A percentile compares a stretch with the other conserved stretches of the same genome.
These are phyloP conservation scores for Cladobotryum mycophilum DNA, from an alignment of 2,329 filamentous ascomycete species.

Conservation along the genomic window DNA sequence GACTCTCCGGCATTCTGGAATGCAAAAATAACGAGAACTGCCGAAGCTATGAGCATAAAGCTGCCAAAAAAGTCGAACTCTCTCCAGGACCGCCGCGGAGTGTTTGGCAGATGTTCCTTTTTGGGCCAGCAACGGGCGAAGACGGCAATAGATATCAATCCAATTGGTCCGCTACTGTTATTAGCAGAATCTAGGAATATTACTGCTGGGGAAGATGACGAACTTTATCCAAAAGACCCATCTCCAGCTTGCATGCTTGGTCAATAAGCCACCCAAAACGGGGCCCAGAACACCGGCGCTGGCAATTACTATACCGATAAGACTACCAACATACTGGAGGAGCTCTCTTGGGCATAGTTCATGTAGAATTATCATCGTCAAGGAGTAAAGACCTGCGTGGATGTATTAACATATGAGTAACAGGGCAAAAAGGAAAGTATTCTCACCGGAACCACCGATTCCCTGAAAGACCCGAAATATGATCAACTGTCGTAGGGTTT, in stretches of 20 bases:
- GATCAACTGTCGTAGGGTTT: conserved; percentile 37
- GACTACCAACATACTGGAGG: conserved; percentile 37
- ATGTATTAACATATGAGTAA: neutral
- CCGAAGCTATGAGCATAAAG: conserved; percentile 45
- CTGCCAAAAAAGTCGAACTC: conserved; percentile 50
- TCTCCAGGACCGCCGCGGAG: conserved; percentile 37
- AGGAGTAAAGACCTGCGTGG: conserved; percentile 41
- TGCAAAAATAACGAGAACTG: conserved; percentile 50
- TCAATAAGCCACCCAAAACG: conserved; percentile 45
- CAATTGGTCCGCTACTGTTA: conserved; percentile 42
- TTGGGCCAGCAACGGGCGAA: conserved; percentile 48
- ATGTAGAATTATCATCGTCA: conserved; percentile 50
- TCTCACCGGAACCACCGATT: conserved; percentile 43
- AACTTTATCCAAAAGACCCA: conserved; percentile 58
- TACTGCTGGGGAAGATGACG: conserved; percentile 13
- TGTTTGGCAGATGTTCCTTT: conserved; percentile 30
- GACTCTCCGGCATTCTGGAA: conserved; percentile 45
- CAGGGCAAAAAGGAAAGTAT: neutral
- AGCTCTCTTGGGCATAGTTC: conserved; percentile 40
- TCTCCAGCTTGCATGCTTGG: conserved; percentile 43
- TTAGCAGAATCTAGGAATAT: conserved; percentile 4
- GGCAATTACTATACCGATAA: conserved; percentile 45
- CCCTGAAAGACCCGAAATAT: conserved; percentile 45
- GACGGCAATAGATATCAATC: conserved; percentile 37
- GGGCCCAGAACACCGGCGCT: conserved; percentile 45